These are phyloP conservation scores for Leccinellum rugosiceps DNA, from an alignment of 768 basidiomycete genomes.

Conservation along the genomic window DNA sequence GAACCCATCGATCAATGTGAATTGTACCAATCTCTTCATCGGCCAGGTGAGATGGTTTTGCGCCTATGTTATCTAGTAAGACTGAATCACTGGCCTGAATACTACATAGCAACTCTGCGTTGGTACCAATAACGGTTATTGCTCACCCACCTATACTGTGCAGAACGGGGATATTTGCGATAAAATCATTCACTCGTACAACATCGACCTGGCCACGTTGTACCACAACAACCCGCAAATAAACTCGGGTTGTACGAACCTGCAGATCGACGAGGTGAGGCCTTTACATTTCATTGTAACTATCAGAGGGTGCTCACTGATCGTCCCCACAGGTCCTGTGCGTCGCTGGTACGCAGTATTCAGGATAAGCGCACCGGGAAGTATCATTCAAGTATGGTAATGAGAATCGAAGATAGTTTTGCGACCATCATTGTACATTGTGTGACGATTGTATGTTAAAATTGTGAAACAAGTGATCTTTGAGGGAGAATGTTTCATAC, in stretches of 20 bases:
- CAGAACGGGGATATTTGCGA: too few relatives aligned
- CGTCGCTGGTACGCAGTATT: background rate
- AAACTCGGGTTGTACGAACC: too few relatives aligned
- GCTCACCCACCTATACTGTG: constrained; percentile 21
- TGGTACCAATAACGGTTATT: constrained; percentile 40
- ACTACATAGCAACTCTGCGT: too few relatives aligned
- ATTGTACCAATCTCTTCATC: constrained; percentile 52
- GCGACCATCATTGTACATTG: background rate
- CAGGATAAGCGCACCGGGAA: background rate
- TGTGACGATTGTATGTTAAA: background rate
- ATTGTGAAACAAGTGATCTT: too few relatives aligned
- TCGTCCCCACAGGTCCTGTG: background rate
- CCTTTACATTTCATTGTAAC: background rate
- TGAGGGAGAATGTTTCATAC: background rate
- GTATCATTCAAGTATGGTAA: too few relatives aligned
- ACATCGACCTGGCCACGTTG: too few relatives aligned
- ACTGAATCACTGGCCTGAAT: too few relatives aligned
- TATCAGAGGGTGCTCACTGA: background rate
- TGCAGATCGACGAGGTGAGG: background rate
- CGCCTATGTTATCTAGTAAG: too few relatives aligned
- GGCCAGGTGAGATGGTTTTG: constrained; percentile 39
- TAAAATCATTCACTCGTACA: too few relatives aligned
- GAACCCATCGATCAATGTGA: constrained; percentile 44
- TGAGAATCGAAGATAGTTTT: too few relatives aligned
- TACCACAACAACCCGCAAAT: too few relatives aligned